Conservation (phyloP, 1,284 basidiomycete genomes). For the Vanrija sp. region DNA sequence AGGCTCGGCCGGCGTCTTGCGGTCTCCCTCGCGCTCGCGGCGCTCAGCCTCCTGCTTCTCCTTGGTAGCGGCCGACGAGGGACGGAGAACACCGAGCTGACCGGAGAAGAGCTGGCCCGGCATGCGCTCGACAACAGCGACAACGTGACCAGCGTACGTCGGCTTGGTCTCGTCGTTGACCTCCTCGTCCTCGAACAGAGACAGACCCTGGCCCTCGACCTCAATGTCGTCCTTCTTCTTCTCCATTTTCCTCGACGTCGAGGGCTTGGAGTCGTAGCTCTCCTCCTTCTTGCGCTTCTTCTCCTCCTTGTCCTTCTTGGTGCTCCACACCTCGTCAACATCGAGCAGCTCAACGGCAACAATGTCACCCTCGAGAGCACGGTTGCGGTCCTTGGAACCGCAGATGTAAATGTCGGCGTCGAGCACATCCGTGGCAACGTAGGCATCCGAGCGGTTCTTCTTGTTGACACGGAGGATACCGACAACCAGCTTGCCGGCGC, state of each 20-base stretch:
- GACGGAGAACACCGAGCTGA: slow-evolving; percentile 89
- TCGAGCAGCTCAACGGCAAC: slow-evolving; percentile 98
- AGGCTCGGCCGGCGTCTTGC: slow-evolving; percentile 58
- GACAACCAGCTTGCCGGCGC: slow-evolving; percentile 97
- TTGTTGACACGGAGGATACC: slow-evolving; percentile 98
- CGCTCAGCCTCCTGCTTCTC: slow-evolving; percentile 99
- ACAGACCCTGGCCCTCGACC: slow-evolving; percentile 95
- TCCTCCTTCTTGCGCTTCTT: slow-evolving; percentile 99
- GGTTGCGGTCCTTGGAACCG: slow-evolving; percentile 97
- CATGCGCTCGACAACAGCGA: slow-evolving; percentile 97
- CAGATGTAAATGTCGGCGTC: slow-evolving; percentile 99
- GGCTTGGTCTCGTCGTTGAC: slow-evolving; percentile 97
- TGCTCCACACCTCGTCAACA: slow-evolving; percentile 96
- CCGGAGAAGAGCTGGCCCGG: slow-evolving; percentile 98
- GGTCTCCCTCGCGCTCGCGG: slow-evolving; percentile 87
- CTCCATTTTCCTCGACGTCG: slow-evolving; percentile 81
- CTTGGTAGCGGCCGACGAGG: slow-evolving; percentile 96
- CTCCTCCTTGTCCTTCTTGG: slow-evolving; percentile 99
- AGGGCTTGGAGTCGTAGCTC: slow-evolving; percentile 70
- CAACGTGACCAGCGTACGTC: slow-evolving; percentile 81
- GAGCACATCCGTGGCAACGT: slow-evolving; percentile 97
- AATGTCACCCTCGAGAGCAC: slow-evolving; percentile 96
- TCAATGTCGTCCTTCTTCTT: slow-evolving; percentile 99
- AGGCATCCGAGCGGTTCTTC: slow-evolving; percentile 97
- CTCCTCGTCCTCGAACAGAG: slow-evolving; percentile 96